Percentiles rank a stretch among this genome's conserved stretches.
Evolutionary conservation across 805 yeast species (phyloP).

Genomic region (Crinitomyces ghanaensis): DNA sequence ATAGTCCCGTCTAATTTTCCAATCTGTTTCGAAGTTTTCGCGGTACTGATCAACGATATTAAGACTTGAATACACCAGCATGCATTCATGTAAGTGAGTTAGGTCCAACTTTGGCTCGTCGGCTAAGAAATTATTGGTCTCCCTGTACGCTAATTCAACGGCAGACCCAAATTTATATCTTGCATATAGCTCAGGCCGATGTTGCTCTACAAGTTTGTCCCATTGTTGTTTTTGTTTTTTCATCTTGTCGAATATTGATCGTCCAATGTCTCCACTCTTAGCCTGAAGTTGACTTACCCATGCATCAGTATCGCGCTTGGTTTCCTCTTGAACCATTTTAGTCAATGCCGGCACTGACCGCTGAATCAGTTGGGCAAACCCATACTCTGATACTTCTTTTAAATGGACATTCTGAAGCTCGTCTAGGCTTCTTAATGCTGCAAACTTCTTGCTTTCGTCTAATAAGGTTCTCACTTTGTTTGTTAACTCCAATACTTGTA

Average conservation of each 20-base stretch:
- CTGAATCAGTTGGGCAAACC: slow-evolving; percentile 63
- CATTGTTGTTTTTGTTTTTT: slow-evolving; percentile 48
- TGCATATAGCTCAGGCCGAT: slow-evolving; percentile 33
- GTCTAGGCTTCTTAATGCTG: slow-evolving; percentile 74
- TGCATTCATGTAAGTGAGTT: slow-evolving; percentile 70
- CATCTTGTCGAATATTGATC: slow-evolving; percentile 42
- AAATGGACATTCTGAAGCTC: slow-evolving; percentile 58
- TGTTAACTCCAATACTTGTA: slow-evolving; percentile 75
- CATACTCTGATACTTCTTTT: slow-evolving; percentile 54
- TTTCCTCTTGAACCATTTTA: slow-evolving; percentile 59
- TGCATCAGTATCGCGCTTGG: slow-evolving; percentile 48
- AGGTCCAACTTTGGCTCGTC: slow-evolving; percentile 42
- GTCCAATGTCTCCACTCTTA: slow-evolving; percentile 42
- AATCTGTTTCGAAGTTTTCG: slow-evolving; percentile 55
- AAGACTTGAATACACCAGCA: slow-evolving; percentile 67
- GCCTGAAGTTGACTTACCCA: slow-evolving; percentile 38
- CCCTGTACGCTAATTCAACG: slow-evolving; percentile 68
- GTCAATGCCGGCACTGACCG: slow-evolving; percentile 68
- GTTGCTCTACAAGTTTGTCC: slow-evolving; percentile 34
- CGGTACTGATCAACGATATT: slow-evolving; percentile 52
- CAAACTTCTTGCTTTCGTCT: slow-evolving; percentile 62
- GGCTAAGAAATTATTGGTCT: slow-evolving; percentile 39
- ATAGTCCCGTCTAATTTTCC: slow-evolving; percentile 58
- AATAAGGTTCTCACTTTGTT: slow-evolving; percentile 77
- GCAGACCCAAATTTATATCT: slow-evolving; percentile 73